Percentiles rank a stretch among this genome's conserved stretches.
These are phyloP conservation scores for Aristolochia californica DNA, from an alignment of 164 flowering plant species.

Conservation along the genomic window DNA sequence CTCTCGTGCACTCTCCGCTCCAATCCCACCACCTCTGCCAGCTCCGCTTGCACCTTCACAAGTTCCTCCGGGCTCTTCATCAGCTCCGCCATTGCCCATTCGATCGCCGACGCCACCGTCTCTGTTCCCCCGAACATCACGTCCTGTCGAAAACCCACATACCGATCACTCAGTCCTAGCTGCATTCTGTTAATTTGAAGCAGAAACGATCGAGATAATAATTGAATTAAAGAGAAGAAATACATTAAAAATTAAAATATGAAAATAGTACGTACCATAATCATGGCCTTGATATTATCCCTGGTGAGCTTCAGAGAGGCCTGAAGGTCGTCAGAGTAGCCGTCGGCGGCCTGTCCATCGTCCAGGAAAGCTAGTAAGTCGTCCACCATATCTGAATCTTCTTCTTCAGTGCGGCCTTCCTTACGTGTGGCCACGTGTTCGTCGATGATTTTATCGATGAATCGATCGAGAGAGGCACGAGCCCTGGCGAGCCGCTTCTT, in stretches of 20 bases:
- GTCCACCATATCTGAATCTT: constrained; percentile 61
- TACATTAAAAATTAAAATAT: background rate
- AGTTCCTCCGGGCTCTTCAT: constrained; percentile 52
- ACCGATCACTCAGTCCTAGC: background rate
- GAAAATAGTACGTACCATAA: constrained; percentile 40
- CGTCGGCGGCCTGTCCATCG: constrained; percentile 19
- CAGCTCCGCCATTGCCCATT: constrained; percentile 81
- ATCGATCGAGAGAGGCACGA: constrained; percentile 40
- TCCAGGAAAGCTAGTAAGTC: constrained; percentile 50
- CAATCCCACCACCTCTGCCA: constrained; percentile 47
- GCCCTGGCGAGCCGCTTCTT: constrained; percentile 34
- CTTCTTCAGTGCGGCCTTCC: constrained; percentile 7
- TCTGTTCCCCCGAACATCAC: constrained; percentile 93
- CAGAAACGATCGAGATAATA: background rate
- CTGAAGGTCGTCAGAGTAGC: constrained; percentile 35
- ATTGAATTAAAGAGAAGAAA: background rate
- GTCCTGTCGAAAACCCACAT: constrained; percentile 43
- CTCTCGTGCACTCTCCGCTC: constrained; percentile 43
- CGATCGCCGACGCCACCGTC: constrained; percentile 87
- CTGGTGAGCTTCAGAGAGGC: constrained; percentile 36
- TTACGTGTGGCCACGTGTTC: constrained; percentile 37
- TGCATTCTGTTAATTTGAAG: constrained; percentile 39
- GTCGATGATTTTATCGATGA: constrained; percentile 60
- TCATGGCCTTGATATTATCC: constrained; percentile 76
- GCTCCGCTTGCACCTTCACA: constrained; percentile 51